Conservation (phyloP, 768 basidiomycete species). For the Auricularia sp. region DNA sequence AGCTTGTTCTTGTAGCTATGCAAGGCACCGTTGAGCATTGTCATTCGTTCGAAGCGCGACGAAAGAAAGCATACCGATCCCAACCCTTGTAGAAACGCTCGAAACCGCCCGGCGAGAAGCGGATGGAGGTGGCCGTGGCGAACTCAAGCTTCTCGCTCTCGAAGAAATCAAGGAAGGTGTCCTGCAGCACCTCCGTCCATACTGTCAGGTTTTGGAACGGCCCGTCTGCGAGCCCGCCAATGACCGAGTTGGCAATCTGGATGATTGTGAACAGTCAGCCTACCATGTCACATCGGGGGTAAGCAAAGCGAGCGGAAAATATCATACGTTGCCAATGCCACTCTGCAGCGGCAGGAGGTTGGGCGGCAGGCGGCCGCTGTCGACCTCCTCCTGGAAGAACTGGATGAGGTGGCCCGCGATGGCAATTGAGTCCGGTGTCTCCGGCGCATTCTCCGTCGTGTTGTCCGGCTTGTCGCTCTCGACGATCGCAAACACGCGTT, state of each 20-base stretch:
- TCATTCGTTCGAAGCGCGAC: too few species aligned
- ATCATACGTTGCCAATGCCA: constrained; percentile 18
- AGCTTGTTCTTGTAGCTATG: neutral
- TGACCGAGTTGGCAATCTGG: constrained; percentile 16
- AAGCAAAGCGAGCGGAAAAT: neutral
- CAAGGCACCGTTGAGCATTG: too few species aligned
- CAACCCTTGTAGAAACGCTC: constrained; percentile 1
- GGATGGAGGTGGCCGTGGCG: constrained; percentile 26
- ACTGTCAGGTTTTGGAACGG: constrained; percentile 17
- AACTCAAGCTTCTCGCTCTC: constrained; percentile 26
- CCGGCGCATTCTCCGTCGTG: constrained; percentile 16
- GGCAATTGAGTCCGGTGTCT: constrained; percentile 10
- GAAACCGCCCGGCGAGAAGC: constrained; percentile 18
- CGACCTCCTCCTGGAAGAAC: constrained; percentile 18
- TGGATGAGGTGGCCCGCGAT: constrained; percentile 18
- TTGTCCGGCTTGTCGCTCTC: constrained; percentile 18
- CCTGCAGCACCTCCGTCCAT: constrained; percentile 18
- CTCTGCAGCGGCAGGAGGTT: constrained; percentile 18
- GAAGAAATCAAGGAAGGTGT: constrained; percentile 20
- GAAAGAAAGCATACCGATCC: neutral
- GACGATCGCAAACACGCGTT: constrained; percentile 18
- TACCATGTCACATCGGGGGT: neutral
- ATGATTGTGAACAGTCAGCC: too few species aligned
- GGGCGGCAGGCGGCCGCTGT: constrained; percentile 15
- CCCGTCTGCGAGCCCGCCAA: constrained; percentile 13